These are phyloP conservation scores for Hysterium pulicare DNA, from an alignment of 2,329 filamentous ascomycete genomes.

Conservation along the genomic window DNA sequence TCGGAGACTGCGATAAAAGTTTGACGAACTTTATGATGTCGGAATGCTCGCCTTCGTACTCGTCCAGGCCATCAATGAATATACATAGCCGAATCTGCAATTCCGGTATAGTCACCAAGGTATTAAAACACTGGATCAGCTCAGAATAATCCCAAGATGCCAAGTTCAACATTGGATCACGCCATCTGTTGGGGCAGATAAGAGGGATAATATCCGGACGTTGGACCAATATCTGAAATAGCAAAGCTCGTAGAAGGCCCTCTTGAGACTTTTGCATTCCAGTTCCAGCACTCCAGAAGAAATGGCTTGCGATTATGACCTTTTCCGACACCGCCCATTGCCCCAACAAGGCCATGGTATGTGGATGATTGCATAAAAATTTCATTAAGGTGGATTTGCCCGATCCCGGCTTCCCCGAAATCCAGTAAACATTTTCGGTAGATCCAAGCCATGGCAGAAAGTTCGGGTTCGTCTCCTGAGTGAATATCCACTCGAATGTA, in stretches of 20 bases:
- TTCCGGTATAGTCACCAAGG: neutral
- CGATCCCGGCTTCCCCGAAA: slow-evolving; percentile 45
- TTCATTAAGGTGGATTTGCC: slow-evolving; percentile 51
- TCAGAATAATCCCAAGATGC: neutral
- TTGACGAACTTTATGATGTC: slow-evolving; percentile 20
- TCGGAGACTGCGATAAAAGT: neutral
- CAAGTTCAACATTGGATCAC: neutral
- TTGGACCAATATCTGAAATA: slow-evolving; percentile 30
- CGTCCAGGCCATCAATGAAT: slow-evolving; percentile 18
- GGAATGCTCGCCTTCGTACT: slow-evolving; percentile 10
- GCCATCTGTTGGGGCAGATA: neutral
- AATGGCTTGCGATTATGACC: slow-evolving; percentile 36
- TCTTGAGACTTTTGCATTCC: slow-evolving; percentile 40
- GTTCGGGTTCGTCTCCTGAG: slow-evolving; percentile 18
- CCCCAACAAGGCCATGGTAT: slow-evolving; percentile 23
- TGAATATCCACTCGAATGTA: too few species aligned
- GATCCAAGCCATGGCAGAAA: neutral
- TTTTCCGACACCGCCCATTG: slow-evolving; percentile 32
- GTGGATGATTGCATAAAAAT: slow-evolving; percentile 31
- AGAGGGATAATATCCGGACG: neutral
- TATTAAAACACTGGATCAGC: neutral
- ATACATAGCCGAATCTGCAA: slow-evolving; percentile 3
- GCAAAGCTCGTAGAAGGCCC: slow-evolving; percentile 37
- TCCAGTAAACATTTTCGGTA: slow-evolving; percentile 25
- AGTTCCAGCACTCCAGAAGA: slow-evolving; percentile 42